Base-by-base conservation (phyloP, 768 basidiomycete genomes). In the Psilocybe subaeruginosa region DNA sequence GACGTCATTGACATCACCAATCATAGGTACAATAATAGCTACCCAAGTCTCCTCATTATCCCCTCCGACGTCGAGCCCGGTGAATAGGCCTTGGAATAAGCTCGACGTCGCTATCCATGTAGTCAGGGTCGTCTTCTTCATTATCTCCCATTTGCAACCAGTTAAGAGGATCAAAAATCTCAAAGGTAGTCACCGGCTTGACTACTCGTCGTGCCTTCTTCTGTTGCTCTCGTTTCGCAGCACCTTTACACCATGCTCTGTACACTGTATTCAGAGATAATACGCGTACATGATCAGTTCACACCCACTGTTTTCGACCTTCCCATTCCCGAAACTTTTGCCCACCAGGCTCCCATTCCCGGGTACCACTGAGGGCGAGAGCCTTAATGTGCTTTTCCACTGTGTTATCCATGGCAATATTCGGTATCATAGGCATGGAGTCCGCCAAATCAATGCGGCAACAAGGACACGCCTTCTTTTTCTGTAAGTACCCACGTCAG, bases 321-420 rank as follows among this genome's bases (percentile, higher is more conserved):
- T 67, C 70, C 85, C 87, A 89, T 53, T 90, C 87, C 9, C 69
- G 68, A 53, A 72, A 73, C 63, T 74, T 81, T 31, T 66, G 65
- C 0, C 88, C 90, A 37, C 69, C 78, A 12, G 72, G 69, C 53
- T 78, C 72, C 88, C 88, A 91, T 16, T 84, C 87, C 16, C 72
- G 72, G 29, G 75, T 68, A 23, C 85, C 84, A 56, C 70, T 81
- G 23, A 65, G 63, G 31, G 68, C 78, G 2, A 82, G 73, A 12
- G 84, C 78, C 16, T 78, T 74, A n/a, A 91, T 72, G 65, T 91
- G 83, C 66, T 80, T 85, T 60, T 83, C 84, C 3, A 92, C 82
- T 16, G 80, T 72, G 64, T 77, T 85, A 67, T 92, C 88, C 64
- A 88, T 74, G 1, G 80, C 69, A 67, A 86, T 83, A 69, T 91